Percentiles rank a stretch among this genome's conserved stretches.
Evolutionary conservation across 495 filamentous ascomycete genomes (phyloP).

Genomic region (Achaetomiella virescens): DNA sequence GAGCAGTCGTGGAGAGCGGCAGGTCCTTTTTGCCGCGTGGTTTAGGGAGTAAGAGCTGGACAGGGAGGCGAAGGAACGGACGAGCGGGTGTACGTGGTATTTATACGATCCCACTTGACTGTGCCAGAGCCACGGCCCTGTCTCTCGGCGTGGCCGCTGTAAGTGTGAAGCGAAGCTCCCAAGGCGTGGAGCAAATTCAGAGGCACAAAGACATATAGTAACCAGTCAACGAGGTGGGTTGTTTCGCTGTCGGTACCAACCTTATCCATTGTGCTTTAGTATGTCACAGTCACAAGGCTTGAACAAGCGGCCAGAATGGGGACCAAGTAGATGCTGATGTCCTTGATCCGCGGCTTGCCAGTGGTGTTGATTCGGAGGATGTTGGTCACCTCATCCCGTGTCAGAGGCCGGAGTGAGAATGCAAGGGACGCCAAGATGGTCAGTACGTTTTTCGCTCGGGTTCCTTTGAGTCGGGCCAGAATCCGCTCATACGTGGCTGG

Average conservation of each 20-base stretch:
- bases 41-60: background rate
- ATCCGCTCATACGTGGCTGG: background rate
- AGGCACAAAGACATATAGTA: too few relatives aligned
- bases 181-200: too few relatives aligned
- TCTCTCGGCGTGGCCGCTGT: too few relatives aligned
- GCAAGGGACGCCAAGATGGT: background rate
- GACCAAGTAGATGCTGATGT: background rate
- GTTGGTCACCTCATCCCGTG: background rate
- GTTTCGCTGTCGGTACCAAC: too few relatives aligned
- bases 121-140: too few relatives aligned
- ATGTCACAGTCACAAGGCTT: background rate
- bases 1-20: background rate
- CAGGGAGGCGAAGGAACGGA: background rate
- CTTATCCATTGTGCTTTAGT: background rate
- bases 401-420: background rate
- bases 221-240: too few relatives aligned
- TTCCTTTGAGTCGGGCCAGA: background rate
- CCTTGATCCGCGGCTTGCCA: background rate
- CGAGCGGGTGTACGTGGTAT: too few relatives aligned
- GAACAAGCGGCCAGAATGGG: background rate
- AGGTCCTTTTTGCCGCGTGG: too few relatives aligned
- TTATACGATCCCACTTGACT: too few relatives aligned
- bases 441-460: background rate
- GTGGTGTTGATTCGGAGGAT: background rate
- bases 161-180: too few relatives aligned